phyloP scores from a whole-genome alignment of 768 basidiomycete species.

The Terana coerulea region DNA sequence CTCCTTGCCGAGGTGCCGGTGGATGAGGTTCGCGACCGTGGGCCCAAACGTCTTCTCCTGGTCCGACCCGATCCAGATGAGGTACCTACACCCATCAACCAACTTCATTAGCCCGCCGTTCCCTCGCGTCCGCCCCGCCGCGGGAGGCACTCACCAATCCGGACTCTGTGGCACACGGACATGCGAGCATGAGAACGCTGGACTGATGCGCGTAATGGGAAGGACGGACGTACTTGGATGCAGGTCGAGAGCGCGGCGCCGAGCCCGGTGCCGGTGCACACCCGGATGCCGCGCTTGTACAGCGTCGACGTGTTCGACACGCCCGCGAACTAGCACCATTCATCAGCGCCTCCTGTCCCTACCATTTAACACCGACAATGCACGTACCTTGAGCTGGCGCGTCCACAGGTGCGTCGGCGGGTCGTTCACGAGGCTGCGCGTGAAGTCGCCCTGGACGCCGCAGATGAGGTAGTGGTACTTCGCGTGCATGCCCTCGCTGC shows the following conservation, averaged over 20 bases:
- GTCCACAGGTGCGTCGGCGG: slow-evolving; percentile 40
- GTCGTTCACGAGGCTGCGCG: slow-evolving; percentile 36
- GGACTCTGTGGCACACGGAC: slow-evolving; percentile 23
- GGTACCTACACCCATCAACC: slow-evolving; percentile 24
- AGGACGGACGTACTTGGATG: slow-evolving; percentile 27
- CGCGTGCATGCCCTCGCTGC: slow-evolving; percentile 37
- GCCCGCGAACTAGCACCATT: slow-evolving; percentile 35
- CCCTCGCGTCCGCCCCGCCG: background rate
- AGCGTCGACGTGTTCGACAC: slow-evolving; percentile 40
- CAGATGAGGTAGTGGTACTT: slow-evolving; percentile 42
- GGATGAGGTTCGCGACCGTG: slow-evolving; percentile 37
- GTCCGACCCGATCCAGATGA: slow-evolving; percentile 43
- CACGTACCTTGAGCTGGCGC: slow-evolving; percentile 37
- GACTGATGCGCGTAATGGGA: background rate
- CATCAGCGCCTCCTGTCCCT: too few relatives aligned
- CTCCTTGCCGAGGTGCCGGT: slow-evolving; percentile 34
- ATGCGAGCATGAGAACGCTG: slow-evolving; percentile 19
- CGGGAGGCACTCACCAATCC: slow-evolving; percentile 28
- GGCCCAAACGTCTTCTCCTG: slow-evolving; percentile 43
- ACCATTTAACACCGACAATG: too few relatives aligned
- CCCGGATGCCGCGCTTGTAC: slow-evolving; percentile 41
- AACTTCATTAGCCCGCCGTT: background rate
- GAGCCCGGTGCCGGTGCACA: slow-evolving; percentile 43
- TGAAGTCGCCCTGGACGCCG: slow-evolving; percentile 46
- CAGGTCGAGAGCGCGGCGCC: slow-evolving; percentile 43